Evolutionary conservation across 2,329 filamentous ascomycete species (phyloP), one percentile per base, ranked within the genome.

Genomic region (Sporothrix pallida): DNA sequence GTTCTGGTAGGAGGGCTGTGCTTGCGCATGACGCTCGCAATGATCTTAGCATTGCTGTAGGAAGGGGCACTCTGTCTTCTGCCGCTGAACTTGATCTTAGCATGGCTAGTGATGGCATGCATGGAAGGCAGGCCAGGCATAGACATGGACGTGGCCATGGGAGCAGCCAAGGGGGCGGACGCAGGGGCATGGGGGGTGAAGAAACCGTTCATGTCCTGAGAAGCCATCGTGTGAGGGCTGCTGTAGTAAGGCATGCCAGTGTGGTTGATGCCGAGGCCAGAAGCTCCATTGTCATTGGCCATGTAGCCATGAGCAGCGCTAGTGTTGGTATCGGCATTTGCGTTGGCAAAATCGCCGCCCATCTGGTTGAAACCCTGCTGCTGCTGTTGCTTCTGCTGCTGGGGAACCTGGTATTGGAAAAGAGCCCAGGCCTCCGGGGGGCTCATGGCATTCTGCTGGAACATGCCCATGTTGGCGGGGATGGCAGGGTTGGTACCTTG

Each of bases 41-140:
- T 71, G n/a, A 70, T 70, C 31, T 70, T 26, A 31, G 68, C 68
- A 37, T 62, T 71, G 56, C 46, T 71, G 44, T 46, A 23, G 8
- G 37, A 10, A 15, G 67, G 48, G 46, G 62, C 42, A 26, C 62
- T 67, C 42, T 42, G 42, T 67, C 62, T 48, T 17, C 62, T 67
- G 42, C 62, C 62, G 20, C 44, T 23, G 10, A 20, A 12, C n/a
- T 48, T 42, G 62, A 2, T 17, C 42, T 26, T 42, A 67, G 23
- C 62, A 48, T 67, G 42, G n/a, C 42, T 12, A 15, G 62, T 13
- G 20, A 20, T 23, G 62, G 54, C 31, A 3, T 20, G 23, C 23
- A 58, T 31, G 12, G 42, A 7, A 12, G 62, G 20, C 65, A 68
- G 37, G 23, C 52, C 52, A 23, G 52, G 52, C 65, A 68, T 68